These are phyloP conservation scores for Mycena alexandri DNA, from an alignment of 768 basidiomycete genomes.

Conservation along the genomic window DNA sequence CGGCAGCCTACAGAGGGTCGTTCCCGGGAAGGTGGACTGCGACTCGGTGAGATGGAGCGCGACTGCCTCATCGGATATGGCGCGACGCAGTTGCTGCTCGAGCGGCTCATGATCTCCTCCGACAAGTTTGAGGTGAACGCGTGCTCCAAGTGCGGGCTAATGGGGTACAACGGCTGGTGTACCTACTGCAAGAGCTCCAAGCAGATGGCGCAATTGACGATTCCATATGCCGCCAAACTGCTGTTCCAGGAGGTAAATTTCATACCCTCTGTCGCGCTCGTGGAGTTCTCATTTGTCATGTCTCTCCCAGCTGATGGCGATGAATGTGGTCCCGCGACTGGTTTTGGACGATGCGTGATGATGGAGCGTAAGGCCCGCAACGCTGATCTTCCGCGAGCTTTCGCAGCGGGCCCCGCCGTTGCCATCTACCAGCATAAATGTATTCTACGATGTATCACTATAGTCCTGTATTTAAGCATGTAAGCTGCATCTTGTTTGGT, in stretches of 20 bases:
- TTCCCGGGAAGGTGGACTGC: slow-evolving; percentile 95
- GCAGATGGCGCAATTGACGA: slow-evolving; percentile 93
- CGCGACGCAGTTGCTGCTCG: slow-evolving; percentile 95
- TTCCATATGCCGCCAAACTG: slow-evolving; percentile 96
- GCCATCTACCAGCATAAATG: slow-evolving; percentile 19
- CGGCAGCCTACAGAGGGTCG: slow-evolving; percentile 99
- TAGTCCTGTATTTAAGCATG: slow-evolving; percentile 1
- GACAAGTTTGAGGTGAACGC: slow-evolving; percentile 98
- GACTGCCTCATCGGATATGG: slow-evolving; percentile 99
- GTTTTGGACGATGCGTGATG: slow-evolving; percentile 84
- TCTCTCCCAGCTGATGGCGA: slow-evolving; percentile 84
- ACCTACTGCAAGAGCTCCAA: slow-evolving; percentile 98
- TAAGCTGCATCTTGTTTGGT: slow-evolving; percentile 7
- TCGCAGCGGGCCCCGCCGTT: no score
- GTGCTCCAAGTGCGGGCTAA: slow-evolving; percentile 92
- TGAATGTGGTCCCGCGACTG: slow-evolving; percentile 94
- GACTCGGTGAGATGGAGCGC: slow-evolving; percentile 99
- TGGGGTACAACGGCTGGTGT: slow-evolving; percentile 97
- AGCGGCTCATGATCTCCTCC: slow-evolving; percentile 98
- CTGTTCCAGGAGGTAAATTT: slow-evolving; percentile 85
- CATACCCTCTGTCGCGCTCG: slow-evolving; percentile 4
- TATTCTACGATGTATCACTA: slow-evolving; percentile 25
- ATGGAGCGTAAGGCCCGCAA: neutral
- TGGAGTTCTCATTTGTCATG: slow-evolving; percentile 19
- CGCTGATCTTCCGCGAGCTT: neutral